Percentiles rank a stretch among this genome's conserved stretches.
Conservation (phyloP, 257 asterid species). For the Schizonepeta tenuifolia region DNA sequence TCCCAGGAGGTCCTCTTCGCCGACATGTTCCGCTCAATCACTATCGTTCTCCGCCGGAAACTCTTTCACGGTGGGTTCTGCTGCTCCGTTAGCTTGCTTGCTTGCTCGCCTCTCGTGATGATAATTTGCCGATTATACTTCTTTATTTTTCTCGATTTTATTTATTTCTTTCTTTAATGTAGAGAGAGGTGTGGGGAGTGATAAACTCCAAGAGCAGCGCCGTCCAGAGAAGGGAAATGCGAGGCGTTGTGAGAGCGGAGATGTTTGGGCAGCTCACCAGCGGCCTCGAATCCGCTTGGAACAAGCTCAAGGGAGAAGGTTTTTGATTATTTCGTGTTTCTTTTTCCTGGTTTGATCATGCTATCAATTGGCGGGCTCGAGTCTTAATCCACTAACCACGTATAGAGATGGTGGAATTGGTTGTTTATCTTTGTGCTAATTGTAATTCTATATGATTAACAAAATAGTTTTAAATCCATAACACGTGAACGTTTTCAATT, state of each 20-base stretch:
- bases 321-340: neutral
- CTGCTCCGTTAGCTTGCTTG: neutral
- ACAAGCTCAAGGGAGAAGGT: constrained; percentile 99
- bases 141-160: too few relatives aligned
- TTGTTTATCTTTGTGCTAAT: neutral
- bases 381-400: neutral
- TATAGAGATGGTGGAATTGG: neutral
- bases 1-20: constrained; percentile 44
- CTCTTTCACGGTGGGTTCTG: constrained; percentile 56
- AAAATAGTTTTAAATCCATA: neutral
- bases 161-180: constrained; percentile 11
- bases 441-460: neutral
- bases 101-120: neutral
- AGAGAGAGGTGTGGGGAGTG: constrained; percentile 77
- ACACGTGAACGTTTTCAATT: neutral
- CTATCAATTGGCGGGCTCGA: neutral
- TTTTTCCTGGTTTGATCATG: neutral
- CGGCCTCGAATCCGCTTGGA: constrained; percentile 95
- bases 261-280: constrained; percentile 94
- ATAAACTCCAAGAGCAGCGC: constrained; percentile 47
- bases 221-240: constrained; percentile 44
- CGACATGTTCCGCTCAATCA: constrained; percentile 49
- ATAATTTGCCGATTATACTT: neutral
- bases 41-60: constrained; percentile 63
- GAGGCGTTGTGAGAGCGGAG: constrained; percentile 74